Conservation (phyloP, 305 asterid genomes). For the Lippia alba region DNA sequence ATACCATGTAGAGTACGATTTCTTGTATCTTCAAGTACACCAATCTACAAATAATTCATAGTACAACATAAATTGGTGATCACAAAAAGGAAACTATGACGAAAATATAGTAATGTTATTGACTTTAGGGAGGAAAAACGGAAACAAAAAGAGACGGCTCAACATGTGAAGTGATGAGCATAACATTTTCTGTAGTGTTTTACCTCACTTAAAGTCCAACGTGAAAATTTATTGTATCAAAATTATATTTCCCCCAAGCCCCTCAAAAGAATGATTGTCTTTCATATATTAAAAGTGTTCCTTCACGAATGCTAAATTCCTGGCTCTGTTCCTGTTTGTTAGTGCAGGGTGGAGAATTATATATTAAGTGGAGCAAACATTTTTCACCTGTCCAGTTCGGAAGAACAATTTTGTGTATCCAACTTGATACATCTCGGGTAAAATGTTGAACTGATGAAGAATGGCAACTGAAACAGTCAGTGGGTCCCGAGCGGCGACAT, state of each 20-base stretch:
- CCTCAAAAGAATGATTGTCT: too few relatives aligned
- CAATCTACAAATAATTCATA: conserved; percentile 57
- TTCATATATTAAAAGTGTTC: background rate
- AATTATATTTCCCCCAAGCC: too few relatives aligned
- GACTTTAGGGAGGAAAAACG: conserved; percentile 10
- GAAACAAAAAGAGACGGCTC: background rate
- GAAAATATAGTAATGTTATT: background rate
- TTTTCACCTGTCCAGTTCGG: conserved; percentile 96
- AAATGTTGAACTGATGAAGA: conserved; percentile 97
- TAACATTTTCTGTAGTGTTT: background rate
- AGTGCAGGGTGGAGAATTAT: background rate
- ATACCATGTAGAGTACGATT: conserved; percentile 94
- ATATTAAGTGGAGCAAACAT: conserved; percentile 1
- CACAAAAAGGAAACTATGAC: background rate
- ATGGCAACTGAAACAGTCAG: conserved; percentile 97
- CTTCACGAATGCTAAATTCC: background rate
- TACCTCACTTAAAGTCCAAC: background rate
- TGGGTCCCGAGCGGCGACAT: conserved; percentile 94
- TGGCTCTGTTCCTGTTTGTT: too few relatives aligned
- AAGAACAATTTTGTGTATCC: conserved; percentile 97
- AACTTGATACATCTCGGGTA: conserved; percentile 99
- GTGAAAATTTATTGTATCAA: background rate
- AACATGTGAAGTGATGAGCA: background rate
- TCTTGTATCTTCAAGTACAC: conserved; percentile 96
- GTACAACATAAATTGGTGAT: conserved; percentile 6